phyloP scores from a whole-genome alignment of 2,329 filamentous ascomycete genomes.

The Domatiomyces globalis region DNA sequence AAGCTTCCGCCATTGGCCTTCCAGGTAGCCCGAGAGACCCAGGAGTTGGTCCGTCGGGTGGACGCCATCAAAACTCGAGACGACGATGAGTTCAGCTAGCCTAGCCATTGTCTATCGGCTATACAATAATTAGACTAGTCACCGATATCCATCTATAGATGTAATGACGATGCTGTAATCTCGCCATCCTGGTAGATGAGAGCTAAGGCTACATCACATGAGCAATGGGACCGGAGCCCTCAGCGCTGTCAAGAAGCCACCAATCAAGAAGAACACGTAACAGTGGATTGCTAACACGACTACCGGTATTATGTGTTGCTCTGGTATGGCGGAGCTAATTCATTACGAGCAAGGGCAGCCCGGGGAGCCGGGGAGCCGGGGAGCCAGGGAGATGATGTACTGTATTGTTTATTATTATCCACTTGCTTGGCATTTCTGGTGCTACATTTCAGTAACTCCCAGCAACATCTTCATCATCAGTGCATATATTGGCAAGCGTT shows the following conservation, averaged over 20 bases:
- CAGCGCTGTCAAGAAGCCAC: no score
- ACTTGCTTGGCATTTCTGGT: neutral
- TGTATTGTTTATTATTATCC: no score
- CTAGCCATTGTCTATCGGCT: neutral
- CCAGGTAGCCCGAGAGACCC: slow-evolving; percentile 67
- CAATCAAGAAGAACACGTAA: no score
- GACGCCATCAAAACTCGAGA: slow-evolving; percentile 25
- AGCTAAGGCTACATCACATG: no score
- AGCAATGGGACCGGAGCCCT: no score
- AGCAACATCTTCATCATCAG: neutral
- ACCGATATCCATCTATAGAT: neutral
- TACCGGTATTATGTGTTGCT: no score
- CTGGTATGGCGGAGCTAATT: no score
- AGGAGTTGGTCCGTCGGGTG: slow-evolving; percentile 49
- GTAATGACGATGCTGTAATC: neutral
- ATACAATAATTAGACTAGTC: neutral
- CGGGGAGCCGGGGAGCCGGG: no score
- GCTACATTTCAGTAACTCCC: neutral
- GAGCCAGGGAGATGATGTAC: no score
- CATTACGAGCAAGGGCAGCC: no score
- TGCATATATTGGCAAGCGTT: neutral
- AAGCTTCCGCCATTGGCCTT: slow-evolving; percentile 73
- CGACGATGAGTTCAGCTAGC: slow-evolving; percentile 22
- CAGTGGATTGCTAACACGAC: no score
- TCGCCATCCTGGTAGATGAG: no score